Evolutionary conservation across 1,139 yeast species (phyloP).

Genomic region (Nematodospora anomalae): DNA sequence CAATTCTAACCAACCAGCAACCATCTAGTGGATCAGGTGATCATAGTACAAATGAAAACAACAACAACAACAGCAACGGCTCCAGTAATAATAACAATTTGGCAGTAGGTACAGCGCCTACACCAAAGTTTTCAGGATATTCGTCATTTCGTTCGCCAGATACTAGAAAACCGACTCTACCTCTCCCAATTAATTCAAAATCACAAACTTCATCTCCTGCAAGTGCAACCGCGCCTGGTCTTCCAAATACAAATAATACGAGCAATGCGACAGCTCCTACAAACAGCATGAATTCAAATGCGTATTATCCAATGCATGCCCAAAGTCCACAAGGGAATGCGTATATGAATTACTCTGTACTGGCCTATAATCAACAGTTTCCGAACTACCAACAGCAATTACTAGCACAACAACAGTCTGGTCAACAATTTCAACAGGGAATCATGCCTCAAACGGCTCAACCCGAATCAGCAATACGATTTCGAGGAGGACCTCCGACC

Average conservation of each 20-base stretch:
- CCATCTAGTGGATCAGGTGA: slow-evolving; percentile 5
- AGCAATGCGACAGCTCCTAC: slow-evolving; percentile 4
- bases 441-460: slow-evolving; percentile 8
- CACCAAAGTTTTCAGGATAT: slow-evolving; percentile 21
- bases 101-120: slow-evolving; percentile 6
- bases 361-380: slow-evolving; percentile 19
- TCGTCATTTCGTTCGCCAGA: slow-evolving; percentile 42
- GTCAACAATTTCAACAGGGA: slow-evolving; percentile 5
- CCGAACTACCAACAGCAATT: slow-evolving; percentile 9
- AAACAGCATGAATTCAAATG: neutral
- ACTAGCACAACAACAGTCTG: slow-evolving; percentile 10
- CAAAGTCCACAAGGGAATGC: slow-evolving; percentile 8
- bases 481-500: slow-evolving; percentile 9
- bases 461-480: slow-evolving; percentile 12
- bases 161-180: slow-evolving; percentile 37
- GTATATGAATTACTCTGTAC: slow-evolving; percentile 7
- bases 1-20: slow-evolving; percentile 7
- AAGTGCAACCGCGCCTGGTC: slow-evolving; percentile 41
- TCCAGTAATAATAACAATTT: slow-evolving; percentile 12
- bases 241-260: slow-evolving; percentile 21
- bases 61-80: slow-evolving; percentile 2
- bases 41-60: slow-evolving; percentile 1
- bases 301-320: slow-evolving; percentile 6
- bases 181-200: slow-evolving; percentile 40
- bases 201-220: slow-evolving; percentile 48